phyloP scores from a whole-genome alignment of 352 stramenopile species.

The Blastocystis sp. region DNA sequence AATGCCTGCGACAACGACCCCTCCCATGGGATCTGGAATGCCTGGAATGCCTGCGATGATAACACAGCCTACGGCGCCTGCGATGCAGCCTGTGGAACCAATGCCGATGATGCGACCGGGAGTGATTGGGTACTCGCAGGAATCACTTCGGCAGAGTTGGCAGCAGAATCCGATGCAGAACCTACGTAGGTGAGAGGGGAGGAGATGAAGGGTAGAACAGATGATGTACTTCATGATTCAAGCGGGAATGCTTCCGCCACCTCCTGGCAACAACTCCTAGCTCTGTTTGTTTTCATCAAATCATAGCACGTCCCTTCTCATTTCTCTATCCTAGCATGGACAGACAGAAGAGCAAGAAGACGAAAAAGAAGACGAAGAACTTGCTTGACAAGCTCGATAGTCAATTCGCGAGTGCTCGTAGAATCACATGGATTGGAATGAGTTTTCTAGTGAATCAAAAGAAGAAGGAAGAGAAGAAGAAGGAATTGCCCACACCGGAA shows the following conservation, averaged over 20 bases:
- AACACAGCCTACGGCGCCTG: background rate
- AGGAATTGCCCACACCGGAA: background rate
- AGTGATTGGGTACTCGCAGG: background rate
- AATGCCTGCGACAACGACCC: background rate
- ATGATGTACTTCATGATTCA: constrained; percentile 24
- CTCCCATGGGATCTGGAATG: background rate
- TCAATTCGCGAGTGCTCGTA: constrained; percentile 57
- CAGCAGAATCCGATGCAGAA: constrained; percentile 46
- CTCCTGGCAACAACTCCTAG: no score
- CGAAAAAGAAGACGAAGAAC: constrained; percentile 48
- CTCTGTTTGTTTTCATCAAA: constrained; percentile 37
- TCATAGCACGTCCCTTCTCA: constrained; percentile 40
- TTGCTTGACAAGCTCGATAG: constrained; percentile 42
- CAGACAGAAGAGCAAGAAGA: constrained; percentile 13
- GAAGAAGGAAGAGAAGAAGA: constrained; percentile 23
- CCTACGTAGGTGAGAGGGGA: constrained; percentile 14
- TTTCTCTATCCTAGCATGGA: constrained; percentile 11
- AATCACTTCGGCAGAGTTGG: background rate
- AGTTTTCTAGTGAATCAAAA: background rate
- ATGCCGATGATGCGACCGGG: background rate
- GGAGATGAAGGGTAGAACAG: background rate
- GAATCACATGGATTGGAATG: background rate
- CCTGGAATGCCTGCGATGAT: background rate
- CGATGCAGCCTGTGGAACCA: no score
- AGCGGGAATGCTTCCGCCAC: background rate